Conservation (phyloP, 1,284 basidiomycete species). For the Salmacisia buchloeana region DNA sequence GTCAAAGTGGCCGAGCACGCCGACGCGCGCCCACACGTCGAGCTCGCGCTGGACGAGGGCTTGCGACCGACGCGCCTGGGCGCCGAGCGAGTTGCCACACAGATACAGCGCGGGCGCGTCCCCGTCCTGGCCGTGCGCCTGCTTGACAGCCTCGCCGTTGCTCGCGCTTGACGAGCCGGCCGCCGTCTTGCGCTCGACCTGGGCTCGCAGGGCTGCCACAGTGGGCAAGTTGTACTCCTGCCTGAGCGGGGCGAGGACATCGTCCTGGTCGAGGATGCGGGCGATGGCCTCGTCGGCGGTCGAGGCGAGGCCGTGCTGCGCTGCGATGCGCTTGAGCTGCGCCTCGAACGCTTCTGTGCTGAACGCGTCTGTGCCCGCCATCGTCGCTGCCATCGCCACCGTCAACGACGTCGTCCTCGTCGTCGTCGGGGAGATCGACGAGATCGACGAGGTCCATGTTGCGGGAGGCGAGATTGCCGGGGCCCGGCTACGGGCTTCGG, state of each 20-base stretch:
- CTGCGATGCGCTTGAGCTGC: not conserved
- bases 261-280: not conserved
- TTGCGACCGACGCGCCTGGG: conserved; percentile 69
- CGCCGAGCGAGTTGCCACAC: conserved; percentile 91
- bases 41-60: conserved; percentile 76
- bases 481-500: no score
- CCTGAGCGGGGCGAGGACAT: conserved; percentile 7
- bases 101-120: conserved; percentile 67
- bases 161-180: conserved; percentile 3
- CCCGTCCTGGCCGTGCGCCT: not conserved
- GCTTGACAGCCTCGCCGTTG: not conserved
- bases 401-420: no score
- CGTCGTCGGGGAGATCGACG: no score
- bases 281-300: not conserved
- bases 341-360: not conserved
- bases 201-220: not conserved
- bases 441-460: not conserved
- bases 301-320: not conserved
- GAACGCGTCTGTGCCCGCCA: not conserved
- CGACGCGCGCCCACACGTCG: conserved; percentile 71
- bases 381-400: not conserved
- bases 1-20: conserved; percentile 82
- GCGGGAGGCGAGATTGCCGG: no score
- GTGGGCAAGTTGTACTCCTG: conserved; percentile 10
- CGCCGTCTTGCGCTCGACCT: not conserved